Base-by-base conservation (phyloP, 2,329 filamentous ascomycete species). In the Fusarium udum region DNA sequence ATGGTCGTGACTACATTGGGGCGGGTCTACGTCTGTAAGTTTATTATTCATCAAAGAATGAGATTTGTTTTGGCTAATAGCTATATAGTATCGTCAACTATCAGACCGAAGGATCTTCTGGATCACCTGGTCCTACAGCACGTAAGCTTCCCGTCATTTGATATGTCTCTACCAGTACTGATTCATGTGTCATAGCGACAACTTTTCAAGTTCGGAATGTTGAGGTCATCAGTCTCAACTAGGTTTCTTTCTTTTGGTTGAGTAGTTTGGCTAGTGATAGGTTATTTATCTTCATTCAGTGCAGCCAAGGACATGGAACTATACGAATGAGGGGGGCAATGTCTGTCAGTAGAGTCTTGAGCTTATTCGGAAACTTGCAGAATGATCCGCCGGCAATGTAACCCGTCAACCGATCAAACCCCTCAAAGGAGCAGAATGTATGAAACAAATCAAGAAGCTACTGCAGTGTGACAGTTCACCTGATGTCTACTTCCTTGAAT, bases 41-140 rank as follows among this genome's bases (percentile, higher is more conserved):
- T 11, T 24, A n/a, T 6, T 14, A 5, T 13, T 24, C 12, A 14
- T 24, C 16, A 34, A 15, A 12, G 10, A 11, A 22, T 12, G 13
- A n/a, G 31, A 24, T 13, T 11, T 24, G 13, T 1, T 22, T n/a
- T 31, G 8, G 18, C 63, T 71, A 32, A 71, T 4, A 4, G 6
- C 1, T n/a, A 3, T 10, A 10, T 3, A 73, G 70, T 4, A 73
- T 73, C 15, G 66, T 73, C 31, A 71, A 73, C 12, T 73, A 73
- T 60, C 70, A 73, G 51, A 73, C 70, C 8, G 70, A 73, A 16
- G 70, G 70, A 31, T 73, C 70, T 6, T 73, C 70, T 31, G 70
- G 70, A 13, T 62, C 61, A 8, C 70, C 69, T 60, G 70, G 70
- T 40, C 70, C 70, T 16, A 73, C 65, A 1, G 46, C 40, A 3